Base-by-base conservation (phyloP, 2,329 filamentous ascomycete genomes). In the Aspergillus sp. region DNA sequence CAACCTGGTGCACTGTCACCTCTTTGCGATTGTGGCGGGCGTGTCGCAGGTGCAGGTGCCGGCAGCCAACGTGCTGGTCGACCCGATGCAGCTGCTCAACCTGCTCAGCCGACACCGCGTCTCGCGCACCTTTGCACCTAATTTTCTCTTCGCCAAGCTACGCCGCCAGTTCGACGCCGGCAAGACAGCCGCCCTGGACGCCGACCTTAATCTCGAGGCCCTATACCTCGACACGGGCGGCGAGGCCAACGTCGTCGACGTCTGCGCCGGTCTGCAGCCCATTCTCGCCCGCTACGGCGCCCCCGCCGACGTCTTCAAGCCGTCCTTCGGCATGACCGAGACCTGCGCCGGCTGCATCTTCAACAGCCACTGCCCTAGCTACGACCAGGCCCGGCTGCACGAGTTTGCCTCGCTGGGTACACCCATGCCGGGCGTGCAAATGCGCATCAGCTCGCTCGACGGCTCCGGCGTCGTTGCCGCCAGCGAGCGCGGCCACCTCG, bases 271-370 rank as follows among this genome's bases (percentile, higher is more conserved):
- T 63, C 25, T 66, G 66, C 1, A 56, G 65, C 60, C 5, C 49
- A 68, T 5, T 58, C 69, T 7, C 36, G 50, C 1, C 38, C 71
- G 1, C 56, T 81, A 1, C 43, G 43, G 1, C 43, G 56, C 7
- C 67, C 67, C 49, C 70, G 77, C 41, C 75, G 78, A 4, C 77
- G 81, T 56, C 40, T 54, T 63, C 19, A 50, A 47, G 14, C 49
- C 61, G 52, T 52, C 55, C 7, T 57, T 64, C 46, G 58, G 60
- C 11, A 55, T 63, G 76, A 81, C 78, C 0, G 79, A 82, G 63
- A 81, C 78, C 0, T 82, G 78, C 56, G 78, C 78, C 1, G 78
- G 78, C 0, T 58, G 66, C 3, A 78, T 80, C 19, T 80, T 69
- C 66, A 74, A 72, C 32, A 29, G 72, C 47, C 7, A 2, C 31